Evolutionary conservation across 2,329 filamentous ascomycete species (phyloP).

Genomic region (Aspergillus pseudoglaucus): DNA sequence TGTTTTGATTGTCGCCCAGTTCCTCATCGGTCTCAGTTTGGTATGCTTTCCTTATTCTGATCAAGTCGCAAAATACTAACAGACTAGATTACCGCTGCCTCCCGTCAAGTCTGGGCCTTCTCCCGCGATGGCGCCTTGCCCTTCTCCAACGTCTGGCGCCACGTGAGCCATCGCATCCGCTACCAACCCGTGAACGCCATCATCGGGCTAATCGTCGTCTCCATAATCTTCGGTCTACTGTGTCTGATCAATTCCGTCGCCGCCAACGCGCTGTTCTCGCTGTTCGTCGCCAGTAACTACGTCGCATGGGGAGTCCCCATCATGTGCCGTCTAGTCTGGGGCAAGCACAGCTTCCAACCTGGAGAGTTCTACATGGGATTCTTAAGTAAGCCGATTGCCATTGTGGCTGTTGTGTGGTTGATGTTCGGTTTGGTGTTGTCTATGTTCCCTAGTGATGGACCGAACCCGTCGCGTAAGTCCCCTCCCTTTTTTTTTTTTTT

Average conservation of each 20-base stretch:
- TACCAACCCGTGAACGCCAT: slow-evolving; percentile 54
- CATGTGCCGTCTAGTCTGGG: slow-evolving; percentile 53
- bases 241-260: slow-evolving; percentile 54
- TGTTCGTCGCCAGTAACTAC: slow-evolving; percentile 53
- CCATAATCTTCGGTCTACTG: slow-evolving; percentile 51
- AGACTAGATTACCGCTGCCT: slow-evolving; percentile 48
- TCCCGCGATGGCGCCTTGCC: slow-evolving; percentile 57
- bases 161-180: slow-evolving; percentile 49
- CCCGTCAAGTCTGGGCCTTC: slow-evolving; percentile 58
- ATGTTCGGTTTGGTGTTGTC: slow-evolving; percentile 50
- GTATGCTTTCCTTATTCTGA: slow-evolving; percentile 9
- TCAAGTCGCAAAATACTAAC: slow-evolving; percentile 2
- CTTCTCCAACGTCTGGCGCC: slow-evolving; percentile 52
- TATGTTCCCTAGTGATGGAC: slow-evolving; percentile 55
- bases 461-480: slow-evolving; percentile 42
- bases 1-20: slow-evolving; percentile 55
- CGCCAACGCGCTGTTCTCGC: slow-evolving; percentile 52
- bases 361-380: slow-evolving; percentile 55
- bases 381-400: slow-evolving; percentile 49
- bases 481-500: background rate
- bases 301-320: slow-evolving; percentile 56
- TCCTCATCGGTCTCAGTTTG: slow-evolving; percentile 55
- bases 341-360: slow-evolving; percentile 50
- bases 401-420: slow-evolving; percentile 49
- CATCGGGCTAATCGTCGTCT: slow-evolving; percentile 48